phyloP scores from a whole-genome alignment of 306 rosid genomes.

The Crotalaria pallida region DNA sequence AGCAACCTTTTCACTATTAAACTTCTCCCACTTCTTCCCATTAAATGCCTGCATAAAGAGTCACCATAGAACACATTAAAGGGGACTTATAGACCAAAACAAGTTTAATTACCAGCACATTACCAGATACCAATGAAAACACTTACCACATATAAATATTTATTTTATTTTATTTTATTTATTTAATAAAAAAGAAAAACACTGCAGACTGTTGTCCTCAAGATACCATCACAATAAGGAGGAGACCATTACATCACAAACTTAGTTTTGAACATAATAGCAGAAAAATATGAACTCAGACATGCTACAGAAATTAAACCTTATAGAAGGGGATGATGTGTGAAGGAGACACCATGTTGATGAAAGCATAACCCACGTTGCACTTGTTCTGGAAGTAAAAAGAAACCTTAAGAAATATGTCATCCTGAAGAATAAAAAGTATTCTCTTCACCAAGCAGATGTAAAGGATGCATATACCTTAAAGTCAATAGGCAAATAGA shows the following conservation, averaged over 20 bases:
- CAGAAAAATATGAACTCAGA: not conserved
- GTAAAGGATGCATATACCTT: conserved; percentile 45
- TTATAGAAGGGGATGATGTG: conserved; percentile 65
- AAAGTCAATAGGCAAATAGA: conserved; percentile 89
- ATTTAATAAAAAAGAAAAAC: not conserved
- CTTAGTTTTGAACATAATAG: not conserved
- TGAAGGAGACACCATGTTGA: conserved; percentile 78
- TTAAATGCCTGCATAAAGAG: conserved; percentile 65
- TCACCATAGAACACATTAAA: not conserved
- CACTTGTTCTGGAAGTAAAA: conserved; percentile 79
- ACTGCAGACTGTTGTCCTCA: not conserved
- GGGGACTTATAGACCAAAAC: not conserved
- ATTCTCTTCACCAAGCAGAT: conserved; percentile 42
- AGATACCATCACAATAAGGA: not conserved
- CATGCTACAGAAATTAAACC: conserved; percentile 29
- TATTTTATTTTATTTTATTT: not conserved
- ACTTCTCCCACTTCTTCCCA: conserved; percentile 94
- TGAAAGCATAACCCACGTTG: conserved; percentile 85
- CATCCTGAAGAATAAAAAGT: conserved; percentile 8
- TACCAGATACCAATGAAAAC: not conserved
- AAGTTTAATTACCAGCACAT: conserved; percentile 2
- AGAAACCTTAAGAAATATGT: conserved; percentile 13
- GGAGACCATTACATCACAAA: not conserved
- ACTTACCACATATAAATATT: not conserved
- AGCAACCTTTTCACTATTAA: conserved; percentile 90